Evolutionary conservation across 495 filamentous ascomycete species (phyloP), one percentile per base, ranked within the genome.

Genomic region (Tirmania nivea): DNA sequence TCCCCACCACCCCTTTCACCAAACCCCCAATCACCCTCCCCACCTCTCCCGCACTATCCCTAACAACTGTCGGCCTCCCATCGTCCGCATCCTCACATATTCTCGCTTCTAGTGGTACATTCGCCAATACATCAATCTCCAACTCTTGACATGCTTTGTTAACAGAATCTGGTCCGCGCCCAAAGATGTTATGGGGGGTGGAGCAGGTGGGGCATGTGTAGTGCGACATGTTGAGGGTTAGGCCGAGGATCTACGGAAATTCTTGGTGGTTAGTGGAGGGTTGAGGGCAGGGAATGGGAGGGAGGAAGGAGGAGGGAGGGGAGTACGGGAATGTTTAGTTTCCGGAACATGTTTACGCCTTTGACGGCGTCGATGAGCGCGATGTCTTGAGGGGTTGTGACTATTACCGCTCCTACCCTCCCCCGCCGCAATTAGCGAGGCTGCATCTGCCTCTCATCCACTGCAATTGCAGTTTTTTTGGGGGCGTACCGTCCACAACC

Each of bases 201-300:
- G 72, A 70, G 57, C 90, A 97, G 51, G 78, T 70, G 0, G 88
- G 86, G 59, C 90, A 96, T 1, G 67, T 71, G 59, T 94, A 95
- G 21, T 81, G 72, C 3, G 79, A 81, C 90, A 99, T 99, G 59
- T 99, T 99, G 62, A 89, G 81, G 50, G 96, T 80, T 73, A 96
- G 80, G n/a, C 90, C 90, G 21, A 96, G 69, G 14, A 84, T 70
- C 64, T n/a, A n/a, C n/a, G n/a, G n/a, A n/a, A n/a, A 45, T 35
- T 53, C 4, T 14, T 5, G 45, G 16, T n/a, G 34, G 37, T 42
- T 11, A 55, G n/a, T 48, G 10, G 10, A 9, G 12, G 6, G 37
- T 10, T n/a, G n/a, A n/a, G n/a, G n/a, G n/a, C n/a, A n/a, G n/a
- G n/a, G n/a, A n/a, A n/a, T n/a, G n/a, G n/a, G n/a, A n/a, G n/a